Percentiles rank a stretch among this genome's conserved stretches.
These are phyloP conservation scores for Akanthomyces lecanii DNA, from an alignment of 2,329 filamentous ascomycete genomes.

Conservation along the genomic window DNA sequence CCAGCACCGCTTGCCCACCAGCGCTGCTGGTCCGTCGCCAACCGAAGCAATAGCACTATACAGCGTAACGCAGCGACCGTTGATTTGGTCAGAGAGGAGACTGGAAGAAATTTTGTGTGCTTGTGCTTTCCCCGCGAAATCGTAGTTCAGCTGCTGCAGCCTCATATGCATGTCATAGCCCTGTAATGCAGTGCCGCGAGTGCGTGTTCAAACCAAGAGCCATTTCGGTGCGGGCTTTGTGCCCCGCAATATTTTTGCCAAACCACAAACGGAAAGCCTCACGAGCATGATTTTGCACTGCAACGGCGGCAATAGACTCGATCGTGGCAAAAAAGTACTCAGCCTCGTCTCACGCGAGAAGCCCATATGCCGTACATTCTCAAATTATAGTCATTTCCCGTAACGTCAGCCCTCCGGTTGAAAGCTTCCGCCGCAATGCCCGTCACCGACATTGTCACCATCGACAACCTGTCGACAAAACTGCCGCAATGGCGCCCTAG, in stretches of 20 bases:
- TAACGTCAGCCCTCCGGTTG: background rate
- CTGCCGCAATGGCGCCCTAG: conserved; percentile 46
- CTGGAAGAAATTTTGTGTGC: too few relatives aligned
- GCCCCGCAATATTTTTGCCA: conserved; percentile 6
- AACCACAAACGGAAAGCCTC: conserved; percentile 1
- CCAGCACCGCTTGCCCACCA: too few relatives aligned
- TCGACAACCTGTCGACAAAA: conserved; percentile 47
- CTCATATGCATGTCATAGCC: too few relatives aligned
- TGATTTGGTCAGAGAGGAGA: too few relatives aligned
- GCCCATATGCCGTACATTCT: background rate
- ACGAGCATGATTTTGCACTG: background rate
- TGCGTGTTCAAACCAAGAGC: background rate
- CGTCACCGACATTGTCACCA: conserved; percentile 42
- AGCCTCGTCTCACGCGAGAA: background rate
- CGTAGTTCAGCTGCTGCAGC: too few relatives aligned
- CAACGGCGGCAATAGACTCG: background rate
- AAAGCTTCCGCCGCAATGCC: conserved; percentile 24
- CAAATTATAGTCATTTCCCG: background rate
- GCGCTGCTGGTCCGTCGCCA: too few relatives aligned
- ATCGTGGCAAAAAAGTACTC: background rate
- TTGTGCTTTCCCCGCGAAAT: too few relatives aligned
- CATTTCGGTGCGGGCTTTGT: conserved; percentile 1
- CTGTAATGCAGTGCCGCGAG: too few relatives aligned
- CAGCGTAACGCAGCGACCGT: too few relatives aligned
- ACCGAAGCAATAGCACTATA: too few relatives aligned